A percentile compares a stretch with the other conserved stretches of the same genome.
These are phyloP conservation scores for Cutaneotrichosporon mucoides DNA, from an alignment of 1,284 basidiomycete genomes.

Conservation along the genomic window DNA sequence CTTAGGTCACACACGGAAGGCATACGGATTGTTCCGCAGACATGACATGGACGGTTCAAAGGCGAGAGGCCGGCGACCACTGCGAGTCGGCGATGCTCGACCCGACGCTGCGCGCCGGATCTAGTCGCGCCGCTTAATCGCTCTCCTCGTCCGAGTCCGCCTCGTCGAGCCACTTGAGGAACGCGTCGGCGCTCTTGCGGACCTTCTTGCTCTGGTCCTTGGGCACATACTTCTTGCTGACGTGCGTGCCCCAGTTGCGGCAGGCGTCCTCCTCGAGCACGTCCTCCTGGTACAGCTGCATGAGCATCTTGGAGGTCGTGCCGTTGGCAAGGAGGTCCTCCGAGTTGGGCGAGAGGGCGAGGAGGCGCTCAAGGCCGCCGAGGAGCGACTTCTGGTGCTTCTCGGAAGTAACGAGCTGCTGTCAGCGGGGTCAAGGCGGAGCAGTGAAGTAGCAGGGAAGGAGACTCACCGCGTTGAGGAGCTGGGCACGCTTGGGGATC, in stretches of 20 bases:
- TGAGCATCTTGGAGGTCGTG: conserved; percentile 69
- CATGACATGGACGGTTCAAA: too few relatives aligned
- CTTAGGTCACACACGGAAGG: too few relatives aligned
- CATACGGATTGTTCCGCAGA: too few relatives aligned
- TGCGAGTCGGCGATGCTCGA: too few relatives aligned
- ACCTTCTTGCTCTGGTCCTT: conserved; percentile 95
- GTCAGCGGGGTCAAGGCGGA: not conserved
- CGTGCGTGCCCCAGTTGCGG: conserved; percentile 92
- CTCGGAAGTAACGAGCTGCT: conserved; percentile 59
- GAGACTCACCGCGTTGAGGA: conserved; percentile 70
- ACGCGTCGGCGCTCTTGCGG: conserved; percentile 89
- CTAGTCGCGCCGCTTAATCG: not conserved
- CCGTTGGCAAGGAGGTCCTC: conserved; percentile 38
- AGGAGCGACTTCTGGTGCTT: conserved; percentile 94
- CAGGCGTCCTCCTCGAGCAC: conserved; percentile 88
- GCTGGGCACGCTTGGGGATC: conserved; percentile 65
- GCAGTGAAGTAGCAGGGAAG: conserved; percentile 1
- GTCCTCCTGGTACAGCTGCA: conserved; percentile 91
- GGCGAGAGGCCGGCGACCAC: too few relatives aligned
- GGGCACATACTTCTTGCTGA: conserved; percentile 96
- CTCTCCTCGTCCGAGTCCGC: conserved; percentile 8
- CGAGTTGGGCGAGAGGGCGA: conserved; percentile 62
- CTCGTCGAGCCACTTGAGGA: conserved; percentile 59
- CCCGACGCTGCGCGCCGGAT: too few relatives aligned
- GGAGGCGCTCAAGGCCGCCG: conserved; percentile 80